Evolutionary conservation across 1,139 yeast species (phyloP).

Genomic region (Blastobotrys illinoisensis): DNA sequence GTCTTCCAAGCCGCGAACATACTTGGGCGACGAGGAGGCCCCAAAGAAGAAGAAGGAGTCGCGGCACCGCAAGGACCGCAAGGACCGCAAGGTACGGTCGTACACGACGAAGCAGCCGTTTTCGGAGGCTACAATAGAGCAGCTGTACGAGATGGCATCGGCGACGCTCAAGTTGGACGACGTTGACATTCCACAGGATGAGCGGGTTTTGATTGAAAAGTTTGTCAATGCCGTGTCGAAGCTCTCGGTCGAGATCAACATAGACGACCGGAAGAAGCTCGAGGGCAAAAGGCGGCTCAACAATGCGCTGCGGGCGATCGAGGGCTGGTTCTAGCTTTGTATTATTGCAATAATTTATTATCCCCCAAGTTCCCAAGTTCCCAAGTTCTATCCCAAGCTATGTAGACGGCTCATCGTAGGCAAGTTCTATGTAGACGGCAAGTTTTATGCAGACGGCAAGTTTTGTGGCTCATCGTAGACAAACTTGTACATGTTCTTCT

Average conservation of each 20-base stretch:
- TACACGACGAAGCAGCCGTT: constrained; percentile 16
- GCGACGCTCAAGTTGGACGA: constrained; percentile 53
- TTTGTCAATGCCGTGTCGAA: constrained; percentile 79
- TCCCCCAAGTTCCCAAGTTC: too few species aligned
- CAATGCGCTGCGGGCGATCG: constrained; percentile 75
- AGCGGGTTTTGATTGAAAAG: constrained; percentile 74
- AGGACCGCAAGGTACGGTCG: constrained; percentile 1
- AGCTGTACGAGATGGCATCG: constrained; percentile 24
- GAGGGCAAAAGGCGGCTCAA: constrained; percentile 77
- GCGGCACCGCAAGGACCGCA: too few species aligned
- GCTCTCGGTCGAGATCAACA: constrained; percentile 81
- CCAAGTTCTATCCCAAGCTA: too few species aligned
- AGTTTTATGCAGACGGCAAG: too few species aligned
- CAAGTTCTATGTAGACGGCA: too few species aligned
- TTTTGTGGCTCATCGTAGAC: not conserved
- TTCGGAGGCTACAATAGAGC: constrained; percentile 25
- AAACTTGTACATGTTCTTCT: constrained; percentile 22
- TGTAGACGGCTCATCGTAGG: too few species aligned
- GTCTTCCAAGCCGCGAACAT: not conserved
- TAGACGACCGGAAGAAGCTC: constrained; percentile 72
- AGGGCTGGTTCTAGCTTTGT: constrained; percentile 61
- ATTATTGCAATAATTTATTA: too few species aligned
- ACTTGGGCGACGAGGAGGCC: not conserved
- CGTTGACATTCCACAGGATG: constrained; percentile 68
- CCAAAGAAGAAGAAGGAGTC: constrained; percentile 2